Evolutionary conservation across 169 alveolate genomes (phyloP).

Genomic region (Babesia sp.): DNA sequence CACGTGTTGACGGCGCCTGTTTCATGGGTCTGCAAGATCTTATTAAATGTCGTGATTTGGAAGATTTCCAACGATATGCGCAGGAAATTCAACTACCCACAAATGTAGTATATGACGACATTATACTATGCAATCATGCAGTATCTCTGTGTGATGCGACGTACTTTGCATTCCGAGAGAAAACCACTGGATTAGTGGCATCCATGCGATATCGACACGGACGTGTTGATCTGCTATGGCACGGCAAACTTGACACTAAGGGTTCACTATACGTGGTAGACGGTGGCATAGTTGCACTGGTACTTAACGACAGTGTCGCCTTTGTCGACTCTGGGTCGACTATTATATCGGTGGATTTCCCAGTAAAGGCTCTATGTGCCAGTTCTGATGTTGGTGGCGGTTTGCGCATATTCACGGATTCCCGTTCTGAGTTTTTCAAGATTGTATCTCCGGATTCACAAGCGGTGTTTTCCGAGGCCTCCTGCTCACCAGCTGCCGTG

Average conservation of each 20-base stretch:
- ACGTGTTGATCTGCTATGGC: conserved; percentile 3
- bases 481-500: conserved; percentile 81
- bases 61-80: not conserved
- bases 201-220: not conserved
- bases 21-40: conserved; percentile 29
- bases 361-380: not conserved
- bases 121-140: conserved; percentile 1
- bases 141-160: not conserved
- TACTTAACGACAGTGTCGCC: not conserved
- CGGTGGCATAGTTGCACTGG: conserved; percentile 11
- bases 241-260: not conserved
- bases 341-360: conserved; percentile 11
- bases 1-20: conserved; percentile 37
- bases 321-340: not conserved
- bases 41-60: conserved; percentile 30
- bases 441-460: conserved; percentile 68
- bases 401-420: conserved; percentile 24
- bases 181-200: not conserved
- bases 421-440: conserved; percentile 62
- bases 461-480: conserved; percentile 70
- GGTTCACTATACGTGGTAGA: conserved; percentile 5
- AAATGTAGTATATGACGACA: conserved; percentile 10
- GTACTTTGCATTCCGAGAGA: conserved; percentile 15
- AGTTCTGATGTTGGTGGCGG: conserved; percentile 58
- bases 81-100: not conserved